These are phyloP conservation scores for Ophiostoma sp. DNA, from an alignment of 2,329 filamentous ascomycete genomes.

Conservation along the genomic window DNA sequence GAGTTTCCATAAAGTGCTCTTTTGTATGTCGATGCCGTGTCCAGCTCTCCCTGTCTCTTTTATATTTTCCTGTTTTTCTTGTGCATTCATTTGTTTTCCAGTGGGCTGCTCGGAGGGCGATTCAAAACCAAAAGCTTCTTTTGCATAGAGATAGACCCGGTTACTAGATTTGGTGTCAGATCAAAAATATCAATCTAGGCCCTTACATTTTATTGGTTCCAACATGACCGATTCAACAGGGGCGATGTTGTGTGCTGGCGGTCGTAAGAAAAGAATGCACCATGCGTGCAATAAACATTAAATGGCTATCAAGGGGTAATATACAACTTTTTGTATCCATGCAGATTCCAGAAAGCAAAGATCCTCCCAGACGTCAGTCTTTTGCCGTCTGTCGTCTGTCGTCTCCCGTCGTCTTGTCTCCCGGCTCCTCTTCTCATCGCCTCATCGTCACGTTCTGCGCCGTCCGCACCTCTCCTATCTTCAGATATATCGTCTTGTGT, in stretches of 20 bases:
- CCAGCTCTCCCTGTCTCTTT: background rate
- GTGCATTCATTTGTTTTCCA: background rate
- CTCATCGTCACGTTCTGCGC: too few relatives aligned
- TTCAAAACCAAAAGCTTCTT: conserved; percentile 11
- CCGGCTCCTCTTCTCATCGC: background rate
- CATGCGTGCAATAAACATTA: conserved; percentile 16
- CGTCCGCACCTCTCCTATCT: background rate
- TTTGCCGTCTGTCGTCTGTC: background rate
- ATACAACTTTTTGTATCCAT: conserved; percentile 16
- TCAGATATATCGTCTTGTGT: background rate
- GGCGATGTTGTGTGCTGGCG: background rate
- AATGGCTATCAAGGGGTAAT: conserved; percentile 11
- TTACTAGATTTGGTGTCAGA: background rate
- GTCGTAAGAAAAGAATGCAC: background rate
- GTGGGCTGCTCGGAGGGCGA: background rate
- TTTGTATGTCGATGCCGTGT: conserved; percentile 1
- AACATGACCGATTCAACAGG: background rate
- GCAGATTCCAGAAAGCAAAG: conserved; percentile 1
- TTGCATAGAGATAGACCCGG: conserved; percentile 14
- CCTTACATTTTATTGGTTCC: background rate
- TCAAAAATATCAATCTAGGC: background rate
- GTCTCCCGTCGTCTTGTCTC: background rate
- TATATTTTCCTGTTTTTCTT: background rate
- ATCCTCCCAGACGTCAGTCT: background rate
- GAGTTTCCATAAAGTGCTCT: background rate